Base-by-base conservation (phyloP, 371 early-diverging fungal species). In the Rhizomucor miehei region DNA sequence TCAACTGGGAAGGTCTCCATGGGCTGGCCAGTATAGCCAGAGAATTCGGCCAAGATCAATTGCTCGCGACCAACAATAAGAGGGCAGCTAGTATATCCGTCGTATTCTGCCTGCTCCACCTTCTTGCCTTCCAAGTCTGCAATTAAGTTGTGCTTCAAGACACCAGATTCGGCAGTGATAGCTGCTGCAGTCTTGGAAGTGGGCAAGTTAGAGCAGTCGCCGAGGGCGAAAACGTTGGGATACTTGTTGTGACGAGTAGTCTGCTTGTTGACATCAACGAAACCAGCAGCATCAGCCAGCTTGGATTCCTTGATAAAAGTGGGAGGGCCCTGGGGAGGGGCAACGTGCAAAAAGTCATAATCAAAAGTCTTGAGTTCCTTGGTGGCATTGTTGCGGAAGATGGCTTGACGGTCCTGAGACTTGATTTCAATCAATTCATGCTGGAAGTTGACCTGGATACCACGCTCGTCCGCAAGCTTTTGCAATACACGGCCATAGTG, bases 141-240 rank as follows among this genome's bases (percentile, higher is more conserved):
- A 53, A 90, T 76, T 65, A 94, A 66, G 69, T 94, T 93, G 63
- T 75, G 70, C 66, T 84, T 88, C 29, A 91, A 62, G 0, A 92
- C 89, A 19, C 75, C 82, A 4, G 91, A 85, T 74, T 94, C 88
- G 35, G 81, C 84, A 6, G 93, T 86, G 51, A 89, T 90, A 16
- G 94, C 94, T 16, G 93, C 93, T 0, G 92, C 93, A 1, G 94
- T 94, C 77, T 94, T 93, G 62, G 90, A 90, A 0, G 93, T 93
- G n/a, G 94, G 94, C 25, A 88, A 72, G 16, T 84, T 84, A 17
- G 89, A 86, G 63, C 87, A 85, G 65, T 94, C 94, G 54, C 94
- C 94, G 1, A 93, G 73, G 8, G 92, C 69, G 60, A 84, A 94
- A 17, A 94, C 77, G 51, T 93, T 92, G 56, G 81, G 56, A 68